Evolutionary conservation across 768 basidiomycete genomes (phyloP), one percentile per base, ranked within the genome.

Genomic region (Russula foetens): DNA sequence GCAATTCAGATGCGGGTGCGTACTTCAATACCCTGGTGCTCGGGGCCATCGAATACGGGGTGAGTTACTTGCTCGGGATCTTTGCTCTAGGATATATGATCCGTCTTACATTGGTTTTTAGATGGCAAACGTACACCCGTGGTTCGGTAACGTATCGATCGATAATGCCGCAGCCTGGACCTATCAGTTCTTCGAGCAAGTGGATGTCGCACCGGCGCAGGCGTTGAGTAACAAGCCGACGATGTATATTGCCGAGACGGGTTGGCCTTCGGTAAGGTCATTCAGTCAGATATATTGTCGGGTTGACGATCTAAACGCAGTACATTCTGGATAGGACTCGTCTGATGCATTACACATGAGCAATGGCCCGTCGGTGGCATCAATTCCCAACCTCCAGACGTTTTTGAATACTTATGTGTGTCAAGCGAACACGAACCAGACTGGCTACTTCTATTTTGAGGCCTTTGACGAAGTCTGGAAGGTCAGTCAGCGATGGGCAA

Each of bases 211-310:
- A 7, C 69, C 74, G n/a, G 88, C 92, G 0, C 64, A 73, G 9
- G 54, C 63, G 0, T 75, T 88, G 23, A n/a, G 82, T 5, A 96
- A 94, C 71, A 77, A 81, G 4, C 92, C 94, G 0, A 69, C 77
- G 47, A 85, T 92, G 80, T 95, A 83, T 73, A 97, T 98, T 61
- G 97, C 96, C 0, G 97, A 99, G 77, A 97, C 94, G 15, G 90
- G 90, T 54, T 89, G 86, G 86, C 86, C 91, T 33, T 81, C 89
- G 52, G 88, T 88, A 72, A 53, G 35, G n/a, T 5, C 26, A 50
- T 48, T 39, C 15, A 7, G 39, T 51, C 46, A n/a, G n/a, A 29
- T 57, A 54, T 35, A 52, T 41, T 8, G 28, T 28, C 2, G 15
- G 14, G 17, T 23, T 7, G 4, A 11, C 19, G 49, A 31, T n/a